Base-by-base conservation (phyloP, 2,329 filamentous ascomycete species). In the Cercospora sp. region DNA sequence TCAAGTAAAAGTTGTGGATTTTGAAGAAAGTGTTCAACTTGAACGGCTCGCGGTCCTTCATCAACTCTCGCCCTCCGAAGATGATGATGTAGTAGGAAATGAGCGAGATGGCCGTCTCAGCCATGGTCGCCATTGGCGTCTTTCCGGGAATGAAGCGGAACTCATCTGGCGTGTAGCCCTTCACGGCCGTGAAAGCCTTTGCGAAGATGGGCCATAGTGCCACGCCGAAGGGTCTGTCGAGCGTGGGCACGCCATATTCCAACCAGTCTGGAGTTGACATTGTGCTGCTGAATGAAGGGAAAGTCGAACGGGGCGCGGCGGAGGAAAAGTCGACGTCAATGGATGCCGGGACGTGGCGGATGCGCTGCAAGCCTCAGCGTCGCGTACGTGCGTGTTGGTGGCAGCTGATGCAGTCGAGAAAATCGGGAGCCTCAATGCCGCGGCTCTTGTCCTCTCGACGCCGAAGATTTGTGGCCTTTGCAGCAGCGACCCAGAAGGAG, bases 1-100 rank as follows among this genome's bases (percentile, higher is more conserved):
- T 98, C 78, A 99, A 85, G 84, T 94, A 89, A 77, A 98, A 90
- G 87, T 99, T 99, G 88, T 99, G 94, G 79, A 97, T 87, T 84
- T 97, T 91, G 86, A 98, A 98, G 68, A 95, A 84, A 16, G 87
- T 84, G 85, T 92, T 95, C 78, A 98, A 88, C 86, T 96, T 92
- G 84, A 95, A 90, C 23, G 94, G 86, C 78, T 90, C 86, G 71
- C 92, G 88, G 77, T 91, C 90, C 82, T 92, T 92, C 95, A 99
- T 98, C 75, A 93, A 79, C 82, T 96, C 92, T 73, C 94, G 88
- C 68, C 94, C 95, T 72, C 94, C 94, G 74, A 98, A 96, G 77
- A 98, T 95, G 83, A 97, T 85, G 74, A 91, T 83, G 82, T 98
- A 98, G 89, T 98, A 99, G 79, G 91, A 83, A 78, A 93, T 83